A percentile compares a stretch with the other conserved stretches of the same genome.
Evolutionary conservation across 2,329 filamentous ascomycete species (phyloP).

Genomic region (Cytospora leucostoma): DNA sequence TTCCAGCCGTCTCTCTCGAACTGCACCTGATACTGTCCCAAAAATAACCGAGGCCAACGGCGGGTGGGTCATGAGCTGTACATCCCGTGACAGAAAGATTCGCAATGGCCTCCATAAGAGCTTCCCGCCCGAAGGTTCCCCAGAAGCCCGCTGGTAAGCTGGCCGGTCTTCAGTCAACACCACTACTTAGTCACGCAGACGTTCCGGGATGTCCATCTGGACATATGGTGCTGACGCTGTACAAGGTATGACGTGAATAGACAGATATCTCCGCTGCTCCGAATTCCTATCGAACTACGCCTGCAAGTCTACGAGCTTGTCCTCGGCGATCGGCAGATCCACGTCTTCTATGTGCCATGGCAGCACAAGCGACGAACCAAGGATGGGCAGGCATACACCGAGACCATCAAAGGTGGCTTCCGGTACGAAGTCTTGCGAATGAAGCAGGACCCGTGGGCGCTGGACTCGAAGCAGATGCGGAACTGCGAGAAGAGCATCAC

Average conservation of each 20-base stretch:
- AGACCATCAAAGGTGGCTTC: constrained; percentile 35
- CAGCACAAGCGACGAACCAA: constrained; percentile 30
- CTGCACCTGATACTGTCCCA: not conserved
- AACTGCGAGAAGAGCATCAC: constrained; percentile 32
- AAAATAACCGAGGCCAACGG: not conserved
- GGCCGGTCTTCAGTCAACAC: not conserved
- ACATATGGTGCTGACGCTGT: not conserved
- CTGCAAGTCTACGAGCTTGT: constrained; percentile 40
- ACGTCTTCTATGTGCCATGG: constrained; percentile 37
- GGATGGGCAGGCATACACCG: constrained; percentile 27
- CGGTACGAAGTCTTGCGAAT: constrained; percentile 34
- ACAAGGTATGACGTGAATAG: constrained; percentile 35
- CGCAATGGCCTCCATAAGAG: constrained; percentile 22
- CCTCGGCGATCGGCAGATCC: constrained; percentile 38
- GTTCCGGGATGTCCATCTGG: not conserved
- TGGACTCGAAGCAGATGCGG: constrained; percentile 11
- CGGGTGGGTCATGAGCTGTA: constrained; percentile 15
- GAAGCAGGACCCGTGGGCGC: constrained; percentile 36
- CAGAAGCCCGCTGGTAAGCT: constrained; percentile 24
- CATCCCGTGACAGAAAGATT: constrained; percentile 16
- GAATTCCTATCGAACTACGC: constrained; percentile 38
- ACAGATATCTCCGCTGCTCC: constrained; percentile 35
- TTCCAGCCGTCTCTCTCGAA: not conserved
- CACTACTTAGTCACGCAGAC: not conserved
- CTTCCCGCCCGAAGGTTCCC: constrained; percentile 20